phyloP scores from a whole-genome alignment of 495 filamentous ascomycete species.

The Aspergillus homomorphus region DNA sequence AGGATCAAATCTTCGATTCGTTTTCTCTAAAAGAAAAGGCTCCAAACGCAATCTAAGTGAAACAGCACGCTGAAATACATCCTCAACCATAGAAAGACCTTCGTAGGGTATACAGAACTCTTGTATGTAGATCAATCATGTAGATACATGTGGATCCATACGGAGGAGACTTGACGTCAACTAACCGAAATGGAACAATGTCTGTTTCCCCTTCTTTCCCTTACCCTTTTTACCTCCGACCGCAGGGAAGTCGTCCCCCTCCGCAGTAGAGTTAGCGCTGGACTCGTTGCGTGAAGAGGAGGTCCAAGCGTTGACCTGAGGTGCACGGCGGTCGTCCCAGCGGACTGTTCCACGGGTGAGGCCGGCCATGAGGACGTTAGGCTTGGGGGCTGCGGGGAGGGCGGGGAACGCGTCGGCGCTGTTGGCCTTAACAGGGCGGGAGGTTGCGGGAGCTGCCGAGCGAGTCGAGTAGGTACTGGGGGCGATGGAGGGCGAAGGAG shows the following conservation, averaged over 20 bases:
- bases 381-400: slow-evolving; percentile 73
- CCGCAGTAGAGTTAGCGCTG: slow-evolving; percentile 19
- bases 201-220: slow-evolving; percentile 79
- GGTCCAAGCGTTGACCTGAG: slow-evolving; percentile 48
- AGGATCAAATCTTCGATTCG: too few relatives aligned
- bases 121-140: neutral
- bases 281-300: slow-evolving; percentile 15
- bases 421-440: slow-evolving; percentile 28
- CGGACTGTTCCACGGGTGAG: slow-evolving; percentile 69
- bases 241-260: slow-evolving; percentile 29
- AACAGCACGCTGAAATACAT: slow-evolving; percentile 9
- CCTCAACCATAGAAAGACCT: neutral
- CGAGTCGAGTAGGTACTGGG: slow-evolving; percentile 25
- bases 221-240: slow-evolving; percentile 65
- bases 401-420: slow-evolving; percentile 66
- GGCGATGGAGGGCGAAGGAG: slow-evolving; percentile 29
- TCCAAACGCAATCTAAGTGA: neutral
- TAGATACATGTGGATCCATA: neutral
- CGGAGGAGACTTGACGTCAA: neutral
- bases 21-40: too few relatives aligned
- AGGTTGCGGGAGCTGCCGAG: slow-evolving; percentile 23
- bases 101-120: neutral
- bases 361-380: slow-evolving; percentile 75
- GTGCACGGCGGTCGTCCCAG: slow-evolving; percentile 53
- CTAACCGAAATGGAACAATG: slow-evolving; percentile 57